Percentiles rank a stretch among this genome's conserved stretches.
Evolutionary conservation across 2,329 filamentous ascomycete species (phyloP).

Genomic region (Scytalidium sp.): DNA sequence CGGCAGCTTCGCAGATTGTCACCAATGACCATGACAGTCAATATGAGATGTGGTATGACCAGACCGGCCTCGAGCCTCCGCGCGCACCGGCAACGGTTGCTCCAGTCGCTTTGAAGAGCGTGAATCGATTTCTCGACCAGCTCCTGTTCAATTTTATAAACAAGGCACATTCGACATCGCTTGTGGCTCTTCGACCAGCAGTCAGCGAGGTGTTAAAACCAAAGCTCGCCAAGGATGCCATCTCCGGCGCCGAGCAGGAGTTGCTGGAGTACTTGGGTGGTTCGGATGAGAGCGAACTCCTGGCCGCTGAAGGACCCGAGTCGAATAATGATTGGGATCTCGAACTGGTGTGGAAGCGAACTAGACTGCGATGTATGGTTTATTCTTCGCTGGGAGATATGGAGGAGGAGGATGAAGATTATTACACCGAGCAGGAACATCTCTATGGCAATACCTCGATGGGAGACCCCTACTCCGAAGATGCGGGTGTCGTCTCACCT

Average conservation of each 20-base stretch:
- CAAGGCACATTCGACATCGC: slow-evolving; percentile 71
- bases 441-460: slow-evolving; percentile 55
- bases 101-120: slow-evolving; percentile 66
- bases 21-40: slow-evolving; percentile 82
- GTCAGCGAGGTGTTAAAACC: slow-evolving; percentile 85
- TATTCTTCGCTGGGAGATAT: slow-evolving; percentile 95
- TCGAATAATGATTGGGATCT: slow-evolving; percentile 72
- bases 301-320: slow-evolving; percentile 46
- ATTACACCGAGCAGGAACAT: slow-evolving; percentile 77
- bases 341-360: slow-evolving; percentile 92
- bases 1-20: slow-evolving; percentile 87
- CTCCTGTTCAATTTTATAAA: slow-evolving; percentile 88
- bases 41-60: slow-evolving; percentile 66
- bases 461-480: slow-evolving; percentile 52
- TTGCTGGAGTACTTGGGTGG: slow-evolving; percentile 83
- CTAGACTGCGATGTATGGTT: slow-evolving; percentile 92
- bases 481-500: slow-evolving; percentile 72
- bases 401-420: slow-evolving; percentile 96
- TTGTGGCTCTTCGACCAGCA: slow-evolving; percentile 74
- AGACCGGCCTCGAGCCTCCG: slow-evolving; percentile 62
- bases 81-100: slow-evolving; percentile 72
- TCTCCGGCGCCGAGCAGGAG: slow-evolving; percentile 81
- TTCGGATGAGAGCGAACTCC: slow-evolving; percentile 70
- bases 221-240: slow-evolving; percentile 80
- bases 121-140: slow-evolving; percentile 93